A percentile compares a stretch with the other conserved stretches of the same genome.
phyloP scores from a whole-genome alignment of 345 rosid species.

The Eucalyptus cloeziana region DNA sequence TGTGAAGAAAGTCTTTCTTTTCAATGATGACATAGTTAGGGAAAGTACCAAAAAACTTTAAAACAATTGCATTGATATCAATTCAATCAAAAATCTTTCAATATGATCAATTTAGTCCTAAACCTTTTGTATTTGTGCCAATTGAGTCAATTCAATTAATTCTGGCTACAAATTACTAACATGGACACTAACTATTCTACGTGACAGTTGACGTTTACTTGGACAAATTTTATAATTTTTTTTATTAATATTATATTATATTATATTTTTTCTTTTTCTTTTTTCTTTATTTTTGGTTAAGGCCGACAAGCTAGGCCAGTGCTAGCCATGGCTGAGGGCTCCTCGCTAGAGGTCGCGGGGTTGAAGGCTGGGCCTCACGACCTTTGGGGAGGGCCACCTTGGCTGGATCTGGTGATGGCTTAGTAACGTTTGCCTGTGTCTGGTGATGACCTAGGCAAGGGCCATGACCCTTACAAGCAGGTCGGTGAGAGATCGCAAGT shows the following conservation, averaged over 20 bases:
- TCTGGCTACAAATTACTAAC: neutral
- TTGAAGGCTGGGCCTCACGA: neutral
- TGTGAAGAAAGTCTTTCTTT: neutral
- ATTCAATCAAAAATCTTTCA: too few species aligned
- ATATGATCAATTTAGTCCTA: rapidly evolving
- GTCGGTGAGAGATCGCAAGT: rapidly evolving
- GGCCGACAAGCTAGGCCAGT: neutral
- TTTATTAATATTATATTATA: too few species aligned
- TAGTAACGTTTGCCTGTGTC: rapidly evolving
- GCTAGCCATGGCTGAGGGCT: neutral
- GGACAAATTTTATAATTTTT: neutral
- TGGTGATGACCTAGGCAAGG: rapidly evolving
- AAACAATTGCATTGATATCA: rapidly evolving
- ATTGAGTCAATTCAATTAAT: neutral
- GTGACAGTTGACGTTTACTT: rapidly evolving
- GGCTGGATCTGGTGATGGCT: neutral
- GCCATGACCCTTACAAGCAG: too few species aligned
- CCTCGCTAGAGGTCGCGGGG: neutral
- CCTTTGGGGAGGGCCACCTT: too few species aligned
- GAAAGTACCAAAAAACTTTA: neutral
- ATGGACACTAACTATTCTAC: rapidly evolving
- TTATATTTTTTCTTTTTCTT: rapidly evolving
- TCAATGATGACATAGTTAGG: neutral
- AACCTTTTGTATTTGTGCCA: neutral
- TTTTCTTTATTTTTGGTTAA: neutral